phyloP scores from a whole-genome alignment of 1,284 basidiomycete species.

The Pseudozyma tsukubaensis region DNA sequence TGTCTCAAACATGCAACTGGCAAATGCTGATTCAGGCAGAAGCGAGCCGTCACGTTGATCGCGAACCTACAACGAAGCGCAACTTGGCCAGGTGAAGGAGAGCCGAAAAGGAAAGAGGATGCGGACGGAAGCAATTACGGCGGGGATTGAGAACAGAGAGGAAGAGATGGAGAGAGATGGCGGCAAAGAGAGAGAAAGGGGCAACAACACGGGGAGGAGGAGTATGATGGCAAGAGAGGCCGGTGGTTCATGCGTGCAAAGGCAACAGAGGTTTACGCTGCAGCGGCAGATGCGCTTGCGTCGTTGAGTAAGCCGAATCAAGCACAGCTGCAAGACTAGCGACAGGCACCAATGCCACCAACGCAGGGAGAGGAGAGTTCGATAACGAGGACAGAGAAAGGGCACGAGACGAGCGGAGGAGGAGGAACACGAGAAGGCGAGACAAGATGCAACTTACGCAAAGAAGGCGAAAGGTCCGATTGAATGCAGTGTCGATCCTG shows the following conservation, averaged over 20 bases:
- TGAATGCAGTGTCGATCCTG: slow-evolving; percentile 44
- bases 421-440: not conserved
- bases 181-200: slow-evolving; percentile 11
- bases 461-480: slow-evolving; percentile 13
- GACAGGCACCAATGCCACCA: not conserved
- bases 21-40: slow-evolving; percentile 10
- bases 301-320: not conserved
- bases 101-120: slow-evolving; percentile 21
- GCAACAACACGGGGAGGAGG: slow-evolving; percentile 22
- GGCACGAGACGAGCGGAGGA: slow-evolving; percentile 1
- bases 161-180: slow-evolving; percentile 4
- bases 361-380: not conserved
- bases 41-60: slow-evolving; percentile 13
- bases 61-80: slow-evolving; percentile 8
- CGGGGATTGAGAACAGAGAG: slow-evolving; percentile 5
- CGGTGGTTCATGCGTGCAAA: slow-evolving; percentile 6
- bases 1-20: slow-evolving; percentile 12
- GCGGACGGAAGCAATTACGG: slow-evolving; percentile 4
- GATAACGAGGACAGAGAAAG: slow-evolving; percentile 2
- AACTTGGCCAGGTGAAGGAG: slow-evolving; percentile 1
- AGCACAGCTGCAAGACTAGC: slow-evolving; percentile 14
- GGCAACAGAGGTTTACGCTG: not conserved
- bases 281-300: not conserved
- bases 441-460: slow-evolving; percentile 26
- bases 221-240: slow-evolving; percentile 2